These are phyloP conservation scores for Crithidia fasciculata DNA, from an alignment of 208 protist species.

Conservation along the genomic window DNA sequence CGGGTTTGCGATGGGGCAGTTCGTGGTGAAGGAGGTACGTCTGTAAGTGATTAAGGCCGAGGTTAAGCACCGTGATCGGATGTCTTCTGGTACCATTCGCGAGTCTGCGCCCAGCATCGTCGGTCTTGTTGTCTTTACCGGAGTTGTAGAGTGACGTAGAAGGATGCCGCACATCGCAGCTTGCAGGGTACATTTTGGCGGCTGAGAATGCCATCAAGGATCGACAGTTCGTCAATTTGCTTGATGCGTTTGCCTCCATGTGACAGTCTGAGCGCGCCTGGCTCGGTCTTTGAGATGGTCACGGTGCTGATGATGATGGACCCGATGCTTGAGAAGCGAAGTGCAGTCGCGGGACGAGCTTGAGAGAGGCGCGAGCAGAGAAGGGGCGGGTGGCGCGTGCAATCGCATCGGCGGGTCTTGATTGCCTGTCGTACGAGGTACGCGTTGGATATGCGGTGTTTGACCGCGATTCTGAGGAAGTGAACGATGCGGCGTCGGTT, in stretches of 20 bases:
- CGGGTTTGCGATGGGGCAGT: neutral
- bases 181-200: neutral
- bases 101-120: slow-evolving; percentile 3
- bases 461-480: no score
- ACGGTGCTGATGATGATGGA: no score
- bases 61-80: neutral
- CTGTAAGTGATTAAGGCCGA: neutral
- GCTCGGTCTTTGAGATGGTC: neutral
- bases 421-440: no score
- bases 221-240: neutral
- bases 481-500: no score
- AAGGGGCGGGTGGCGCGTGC: neutral
- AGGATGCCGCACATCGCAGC: neutral
- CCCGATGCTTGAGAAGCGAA: neutral
- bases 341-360: neutral
- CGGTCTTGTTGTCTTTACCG: neutral
- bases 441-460: no score
- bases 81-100: neutral
- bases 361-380: neutral
- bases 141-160: neutral
- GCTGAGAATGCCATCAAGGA: neutral
- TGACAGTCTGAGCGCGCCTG: neutral
- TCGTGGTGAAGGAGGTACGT: neutral
- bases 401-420: no score
- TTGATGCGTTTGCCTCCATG: neutral